Base-by-base conservation (phyloP, 306 rosid genomes). In the Castanea sativa region DNA sequence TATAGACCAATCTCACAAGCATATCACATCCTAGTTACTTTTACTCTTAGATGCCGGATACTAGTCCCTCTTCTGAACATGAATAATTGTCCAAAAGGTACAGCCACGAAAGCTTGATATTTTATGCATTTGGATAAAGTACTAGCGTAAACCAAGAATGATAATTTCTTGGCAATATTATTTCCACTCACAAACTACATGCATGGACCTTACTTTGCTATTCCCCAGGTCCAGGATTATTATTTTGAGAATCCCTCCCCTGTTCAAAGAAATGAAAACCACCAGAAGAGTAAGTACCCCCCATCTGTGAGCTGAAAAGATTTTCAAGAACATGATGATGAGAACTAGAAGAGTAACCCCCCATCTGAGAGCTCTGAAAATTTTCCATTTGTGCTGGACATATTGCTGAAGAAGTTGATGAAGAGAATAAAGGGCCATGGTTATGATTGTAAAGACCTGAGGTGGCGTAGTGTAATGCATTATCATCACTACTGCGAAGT, bases 401-500 rank as follows among this genome's bases (percentile, higher is more conserved):
- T 59, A 59, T 49, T 49, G 53, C 69, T 0, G 82, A 79, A 57
- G 78, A 73, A 60, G 69, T 55, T 5, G 73, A 12, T 18, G 83
- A 69, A 60, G 80, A 78, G 51, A 18, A 32, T 69, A 60, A 6
- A 3, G 72, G 74, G 16, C 58, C 55, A 33, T 35, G 69, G 14
- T 18, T 43, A 29, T 60, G 20, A 67, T 41, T 41, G 8, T 78
- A 76, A 72, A 79, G 82, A 2, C 86, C 84, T 0, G 77, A 73
- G 60, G 84, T 71, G 38, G 83, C 86, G 67, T 71, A 81, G 45
- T 55, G 86, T 9, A 82, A 29, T 68, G 79, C 88, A 73, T 67
- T 69, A 79, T 85, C 88, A n/a, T 82, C 79, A 19, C 56, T 76
- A 59, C 84, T 76, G 58, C 81, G 23, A 67, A 85, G 88, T 32